Percentiles rank a stretch among this genome's conserved stretches.
These are phyloP conservation scores for Schizothecium vesticola DNA, from an alignment of 495 filamentous ascomycete genomes.

Conservation along the genomic window DNA sequence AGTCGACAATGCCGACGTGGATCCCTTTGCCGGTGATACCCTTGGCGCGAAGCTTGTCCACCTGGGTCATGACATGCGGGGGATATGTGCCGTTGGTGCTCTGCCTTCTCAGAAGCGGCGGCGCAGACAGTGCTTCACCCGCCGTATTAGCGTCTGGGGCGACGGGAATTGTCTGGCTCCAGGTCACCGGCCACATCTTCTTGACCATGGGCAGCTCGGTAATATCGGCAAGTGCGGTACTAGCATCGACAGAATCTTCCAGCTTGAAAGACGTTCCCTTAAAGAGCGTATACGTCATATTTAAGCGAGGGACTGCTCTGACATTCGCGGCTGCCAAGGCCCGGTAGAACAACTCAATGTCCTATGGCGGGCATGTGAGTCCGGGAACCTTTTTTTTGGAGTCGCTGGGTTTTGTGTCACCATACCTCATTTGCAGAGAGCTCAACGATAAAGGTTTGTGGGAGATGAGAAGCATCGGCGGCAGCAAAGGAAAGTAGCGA, in stretches of 20 bases:
- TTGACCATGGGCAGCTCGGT: not conserved
- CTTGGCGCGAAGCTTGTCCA: slow-evolving; percentile 33
- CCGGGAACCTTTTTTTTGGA: too few species aligned
- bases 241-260: slow-evolving; percentile 22
- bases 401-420: too few species aligned
- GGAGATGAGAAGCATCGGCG: too few species aligned
- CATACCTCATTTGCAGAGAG: too few species aligned
- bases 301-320: slow-evolving; percentile 23
- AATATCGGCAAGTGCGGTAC: slow-evolving; percentile 20
- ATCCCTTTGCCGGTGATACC: slow-evolving; percentile 34
- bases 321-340: not conserved
- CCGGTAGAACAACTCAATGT: not conserved
- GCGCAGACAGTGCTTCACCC: too few species aligned
- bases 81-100: slow-evolving; percentile 25
- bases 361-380: not conserved
- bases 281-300: slow-evolving; percentile 33
- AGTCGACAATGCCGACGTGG: slow-evolving; percentile 37
- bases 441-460: too few species aligned
- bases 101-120: too few species aligned
- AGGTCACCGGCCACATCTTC: slow-evolving; percentile 1
- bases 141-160: too few species aligned
- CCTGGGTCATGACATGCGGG: slow-evolving; percentile 37
- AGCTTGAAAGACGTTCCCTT: slow-evolving; percentile 36
- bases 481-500: too few species aligned
- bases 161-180: not conserved